Conservation (phyloP, 164 flowering plant species). For the Umbellularia californica region DNA sequence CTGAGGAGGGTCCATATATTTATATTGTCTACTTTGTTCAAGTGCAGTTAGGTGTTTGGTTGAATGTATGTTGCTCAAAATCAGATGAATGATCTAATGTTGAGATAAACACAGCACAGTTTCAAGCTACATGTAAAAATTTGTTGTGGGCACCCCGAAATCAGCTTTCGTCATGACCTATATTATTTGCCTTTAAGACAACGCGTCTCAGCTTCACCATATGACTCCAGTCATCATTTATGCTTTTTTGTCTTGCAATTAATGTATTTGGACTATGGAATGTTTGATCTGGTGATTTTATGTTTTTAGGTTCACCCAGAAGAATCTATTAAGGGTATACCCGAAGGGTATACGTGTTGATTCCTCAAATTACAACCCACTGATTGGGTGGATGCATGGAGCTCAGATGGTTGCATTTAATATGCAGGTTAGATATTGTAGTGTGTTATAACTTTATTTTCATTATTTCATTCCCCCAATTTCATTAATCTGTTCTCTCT, state of each 20-base stretch:
- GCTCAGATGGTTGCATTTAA: slow-evolving; percentile 16
- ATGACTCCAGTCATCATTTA: not conserved
- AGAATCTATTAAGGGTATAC: slow-evolving; percentile 9
- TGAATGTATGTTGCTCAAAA: not conserved
- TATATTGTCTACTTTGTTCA: not conserved
- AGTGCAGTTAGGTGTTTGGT: not conserved
- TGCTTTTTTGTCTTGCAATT: not conserved
- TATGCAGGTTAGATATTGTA: slow-evolving; percentile 10
- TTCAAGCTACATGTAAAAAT: not conserved
- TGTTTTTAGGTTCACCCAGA: slow-evolving; percentile 14
- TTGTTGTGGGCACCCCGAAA: no score
- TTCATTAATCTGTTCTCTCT: not conserved
- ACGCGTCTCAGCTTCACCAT: not conserved
- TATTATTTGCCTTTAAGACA: not conserved
- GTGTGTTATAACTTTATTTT: not conserved
- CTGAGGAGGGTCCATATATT: not conserved
- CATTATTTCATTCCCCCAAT: not conserved
- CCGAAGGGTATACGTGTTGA: slow-evolving; percentile 15
- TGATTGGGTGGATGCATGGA: slow-evolving; percentile 17
- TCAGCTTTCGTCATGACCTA: not conserved
- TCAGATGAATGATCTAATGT: not conserved
- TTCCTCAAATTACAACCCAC: slow-evolving; percentile 16
- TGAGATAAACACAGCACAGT: not conserved
- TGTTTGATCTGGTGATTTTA: not conserved
- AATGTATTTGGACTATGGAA: not conserved